Conservation (phyloP, 768 basidiomycete species). For the Cyclocybe cylindracea region DNA sequence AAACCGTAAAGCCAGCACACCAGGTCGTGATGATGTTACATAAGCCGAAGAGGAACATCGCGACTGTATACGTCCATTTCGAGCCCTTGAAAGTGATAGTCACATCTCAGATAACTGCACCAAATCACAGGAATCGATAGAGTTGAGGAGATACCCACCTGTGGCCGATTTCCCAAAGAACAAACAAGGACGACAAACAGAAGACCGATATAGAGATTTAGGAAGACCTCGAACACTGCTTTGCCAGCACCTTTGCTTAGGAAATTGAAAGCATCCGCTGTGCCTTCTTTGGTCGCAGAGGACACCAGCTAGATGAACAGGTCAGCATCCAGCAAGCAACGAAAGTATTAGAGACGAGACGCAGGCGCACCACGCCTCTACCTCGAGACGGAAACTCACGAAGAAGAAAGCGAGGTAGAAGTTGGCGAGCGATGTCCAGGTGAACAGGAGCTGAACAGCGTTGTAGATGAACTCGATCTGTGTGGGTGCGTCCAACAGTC, state of each 20-base stretch:
- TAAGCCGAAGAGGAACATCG: slow-evolving; percentile 78
- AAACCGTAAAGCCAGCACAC: slow-evolving; percentile 92
- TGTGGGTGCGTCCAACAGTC: not conserved
- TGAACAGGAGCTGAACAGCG: slow-evolving; percentile 83
- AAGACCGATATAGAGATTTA: slow-evolving; percentile 79
- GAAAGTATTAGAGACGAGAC: not conserved
- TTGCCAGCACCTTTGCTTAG: slow-evolving; percentile 70
- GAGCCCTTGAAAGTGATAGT: slow-evolving; percentile 54
- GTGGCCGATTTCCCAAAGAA: slow-evolving; percentile 90
- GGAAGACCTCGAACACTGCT: slow-evolving; percentile 77
- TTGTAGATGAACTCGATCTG: slow-evolving; percentile 93
- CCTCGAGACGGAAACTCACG: slow-evolving; percentile 44
- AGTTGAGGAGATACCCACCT: slow-evolving; percentile 29
- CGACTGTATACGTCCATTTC: slow-evolving; percentile 79
- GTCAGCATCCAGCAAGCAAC: slow-evolving; percentile 2
- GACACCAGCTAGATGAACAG: slow-evolving; percentile 62
- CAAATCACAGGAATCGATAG: not conserved
- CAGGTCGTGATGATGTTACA: slow-evolving; percentile 80
- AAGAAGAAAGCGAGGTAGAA: slow-evolving; percentile 96
- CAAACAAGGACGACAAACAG: slow-evolving; percentile 83
- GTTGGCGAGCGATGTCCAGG: slow-evolving; percentile 93
- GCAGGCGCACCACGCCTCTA: not conserved
- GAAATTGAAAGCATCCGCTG: slow-evolving; percentile 79
- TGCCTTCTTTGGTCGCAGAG: slow-evolving; percentile 63
- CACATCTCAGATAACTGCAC: not conserved